Percentiles rank a stretch among this genome's conserved stretches.
Conservation (phyloP, 1,139 yeast genomes). For the Taphrina sp. region DNA sequence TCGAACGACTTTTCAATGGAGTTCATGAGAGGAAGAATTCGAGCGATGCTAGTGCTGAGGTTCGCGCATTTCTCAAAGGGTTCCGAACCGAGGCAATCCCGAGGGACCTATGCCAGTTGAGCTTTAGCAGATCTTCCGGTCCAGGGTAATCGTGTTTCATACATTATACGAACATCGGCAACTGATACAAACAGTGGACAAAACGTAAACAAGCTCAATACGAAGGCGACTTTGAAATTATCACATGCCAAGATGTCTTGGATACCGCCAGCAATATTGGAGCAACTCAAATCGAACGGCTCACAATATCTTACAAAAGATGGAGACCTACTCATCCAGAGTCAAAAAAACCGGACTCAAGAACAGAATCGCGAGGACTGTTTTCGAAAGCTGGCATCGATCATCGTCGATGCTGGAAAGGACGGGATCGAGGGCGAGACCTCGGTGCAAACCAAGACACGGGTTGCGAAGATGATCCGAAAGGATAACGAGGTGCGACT, state of each 20-base stretch:
- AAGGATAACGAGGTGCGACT: constrained; percentile 14
- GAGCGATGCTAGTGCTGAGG: constrained; percentile 4
- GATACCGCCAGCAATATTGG: constrained; percentile 16
- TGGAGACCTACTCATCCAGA: constrained; percentile 18
- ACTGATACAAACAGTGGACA: constrained; percentile 21
- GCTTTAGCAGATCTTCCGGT: constrained; percentile 25
- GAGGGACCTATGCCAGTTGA: constrained; percentile 6
- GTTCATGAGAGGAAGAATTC: no score
- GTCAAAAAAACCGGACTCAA: constrained; percentile 23
- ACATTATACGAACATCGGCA: no score
- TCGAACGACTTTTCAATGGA: no score
- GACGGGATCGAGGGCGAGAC: constrained; percentile 24
- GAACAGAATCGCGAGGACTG: constrained; percentile 26
- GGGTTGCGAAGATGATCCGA: constrained; percentile 10
- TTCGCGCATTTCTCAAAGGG: constrained; percentile 3
- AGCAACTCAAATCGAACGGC: background rate
- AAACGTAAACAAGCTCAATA: constrained; percentile 32
- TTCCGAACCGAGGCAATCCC: constrained; percentile 17
- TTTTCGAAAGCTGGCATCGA: constrained; percentile 13
- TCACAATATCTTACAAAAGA: constrained; percentile 26
- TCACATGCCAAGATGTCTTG: constrained; percentile 19
- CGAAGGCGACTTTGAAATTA: constrained; percentile 28
- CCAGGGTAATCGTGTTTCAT: constrained; percentile 17
- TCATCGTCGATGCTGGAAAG: constrained; percentile 19
- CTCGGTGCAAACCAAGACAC: constrained; percentile 6